Evolutionary conservation across 192 early-diverging fungal genomes (phyloP).

Genomic region (Coemansia sp.): DNA sequence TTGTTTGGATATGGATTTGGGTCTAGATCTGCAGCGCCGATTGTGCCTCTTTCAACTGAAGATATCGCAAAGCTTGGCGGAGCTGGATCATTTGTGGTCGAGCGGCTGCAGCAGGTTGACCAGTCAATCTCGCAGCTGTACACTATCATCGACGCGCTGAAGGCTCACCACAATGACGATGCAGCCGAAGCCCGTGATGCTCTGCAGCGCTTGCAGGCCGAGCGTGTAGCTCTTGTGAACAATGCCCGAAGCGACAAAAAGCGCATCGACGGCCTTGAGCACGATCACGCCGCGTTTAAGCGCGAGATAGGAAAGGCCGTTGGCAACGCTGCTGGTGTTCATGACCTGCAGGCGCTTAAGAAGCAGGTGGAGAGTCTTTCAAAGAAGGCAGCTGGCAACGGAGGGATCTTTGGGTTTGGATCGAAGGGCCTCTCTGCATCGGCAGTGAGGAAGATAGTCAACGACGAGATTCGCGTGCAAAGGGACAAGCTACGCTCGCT

Average conservation of each 20-base stretch:
- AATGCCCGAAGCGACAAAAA: constrained; percentile 36
- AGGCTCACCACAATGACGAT: constrained; percentile 40
- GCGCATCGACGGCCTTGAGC: constrained; percentile 48
- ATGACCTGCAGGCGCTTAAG: constrained; percentile 35
- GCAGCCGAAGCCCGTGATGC: constrained; percentile 39
- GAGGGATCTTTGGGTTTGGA: constrained; percentile 19
- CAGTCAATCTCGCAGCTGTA: constrained; percentile 47
- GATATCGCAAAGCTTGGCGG: constrained; percentile 41
- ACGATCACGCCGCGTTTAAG: constrained; percentile 38
- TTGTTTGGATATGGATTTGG: neutral
- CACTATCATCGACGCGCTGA: constrained; percentile 40
- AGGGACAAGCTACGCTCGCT: constrained; percentile 34
- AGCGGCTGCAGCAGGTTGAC: constrained; percentile 41
- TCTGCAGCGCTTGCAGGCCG: constrained; percentile 37
- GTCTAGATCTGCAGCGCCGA: neutral
- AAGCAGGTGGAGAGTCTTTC: constrained; percentile 38
- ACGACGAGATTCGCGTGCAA: constrained; percentile 39
- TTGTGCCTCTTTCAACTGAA: constrained; percentile 32
- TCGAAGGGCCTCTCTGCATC: constrained; percentile 17
- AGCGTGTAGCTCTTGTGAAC: constrained; percentile 31
- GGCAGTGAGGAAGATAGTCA: constrained; percentile 36
- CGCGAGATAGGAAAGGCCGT: constrained; percentile 32
- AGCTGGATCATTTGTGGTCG: constrained; percentile 31
- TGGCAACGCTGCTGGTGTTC: constrained; percentile 13
- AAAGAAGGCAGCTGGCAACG: constrained; percentile 22